Percentiles rank a stretch among this genome's conserved stretches.
These are phyloP conservation scores for Gymnopilus dilepis DNA, from an alignment of 768 basidiomycete genomes.

Conservation along the genomic window DNA sequence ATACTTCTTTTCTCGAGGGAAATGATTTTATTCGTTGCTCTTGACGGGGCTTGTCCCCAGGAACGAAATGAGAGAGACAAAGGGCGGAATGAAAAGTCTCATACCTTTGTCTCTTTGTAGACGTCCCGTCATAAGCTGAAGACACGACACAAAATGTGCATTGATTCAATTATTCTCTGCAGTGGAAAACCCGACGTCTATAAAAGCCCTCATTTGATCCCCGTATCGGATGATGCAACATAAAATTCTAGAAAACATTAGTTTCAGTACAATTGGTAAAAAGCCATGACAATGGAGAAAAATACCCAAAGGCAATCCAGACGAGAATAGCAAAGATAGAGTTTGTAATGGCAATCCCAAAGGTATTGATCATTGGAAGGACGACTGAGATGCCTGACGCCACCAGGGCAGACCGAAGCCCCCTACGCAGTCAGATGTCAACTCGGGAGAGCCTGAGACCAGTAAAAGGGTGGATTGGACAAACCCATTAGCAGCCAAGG, in stretches of 20 bases:
- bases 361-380: slow-evolving; percentile 56
- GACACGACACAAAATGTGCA: too few species aligned
- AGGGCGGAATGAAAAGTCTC: too few species aligned
- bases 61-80: too few species aligned
- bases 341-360: slow-evolving; percentile 57
- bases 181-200: slow-evolving; percentile 62
- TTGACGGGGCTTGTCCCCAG: too few species aligned
- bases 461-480: background rate
- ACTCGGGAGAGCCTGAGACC: background rate
- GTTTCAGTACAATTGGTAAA: too few species aligned
- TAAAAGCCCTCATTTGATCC: slow-evolving; percentile 57
- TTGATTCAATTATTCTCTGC: slow-evolving; percentile 35
- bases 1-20: too few species aligned
- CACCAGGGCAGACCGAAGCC: slow-evolving; percentile 50
- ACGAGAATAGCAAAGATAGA: slow-evolving; percentile 48
- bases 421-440: slow-evolving; percentile 36
- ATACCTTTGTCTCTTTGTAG: too few species aligned
- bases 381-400: slow-evolving; percentile 49
- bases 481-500: slow-evolving; percentile 61
- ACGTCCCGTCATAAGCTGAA: too few species aligned
- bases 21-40: too few species aligned
- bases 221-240: slow-evolving; percentile 62
- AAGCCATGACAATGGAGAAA: slow-evolving; percentile 4
- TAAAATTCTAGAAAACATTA: slow-evolving; percentile 47
- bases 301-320: slow-evolving; percentile 60